Base-by-base conservation (phyloP, 2,329 filamentous ascomycete genomes). In the Paraconiothyrium sp. region DNA sequence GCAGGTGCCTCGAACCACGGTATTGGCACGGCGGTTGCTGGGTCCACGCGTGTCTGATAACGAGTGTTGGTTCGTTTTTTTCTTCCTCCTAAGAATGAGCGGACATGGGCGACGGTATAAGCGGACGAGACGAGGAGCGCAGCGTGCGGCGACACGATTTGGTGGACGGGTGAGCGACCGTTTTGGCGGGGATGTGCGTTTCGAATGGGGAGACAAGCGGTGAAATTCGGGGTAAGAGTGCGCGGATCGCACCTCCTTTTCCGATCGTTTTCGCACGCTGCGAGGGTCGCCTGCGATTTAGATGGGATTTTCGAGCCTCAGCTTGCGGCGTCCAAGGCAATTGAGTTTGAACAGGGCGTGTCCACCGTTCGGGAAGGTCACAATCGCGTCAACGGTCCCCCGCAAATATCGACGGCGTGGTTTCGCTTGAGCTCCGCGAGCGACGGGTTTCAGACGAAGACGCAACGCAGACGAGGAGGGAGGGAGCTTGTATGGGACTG, bases 161-260 rank as follows among this genome's bases (percentile, higher is more conserved):
- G n/a, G 57, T 13, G 57, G 27, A 11, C 43, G 50, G 50, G 32
- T 9, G 43, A 22, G 41, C 30, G 22, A 34, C 9, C n/a, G 44
- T 35, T 55, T 51, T 39, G 57, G 60, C 55, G 59, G 54, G 54
- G 54, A 50, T 56, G 48, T 50, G 24, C 57, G 54, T 58, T 58
- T 54, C 48, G 54, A 47, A 54, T 30, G 49, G 57, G 43, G 48
- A 41, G 50, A 51, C 35, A 11, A 39, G 58, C 52, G 58, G 58
- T 60, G 58, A 49, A 46, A 52, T 57, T 27, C 52, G 46, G 27
- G 58, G 57, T 20, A 7, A 51, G 41, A 24, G 34, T 24, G 46
- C n/a, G 49, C 37, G 57, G 48, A 52, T 44, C 37, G 57, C 57
- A 54, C 57, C 57, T 58, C 48, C 57, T 52, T 44, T 43, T 34